These are phyloP conservation scores for Arachis stenosperma DNA, from an alignment of 306 rosid genomes.

Conservation along the genomic window DNA sequence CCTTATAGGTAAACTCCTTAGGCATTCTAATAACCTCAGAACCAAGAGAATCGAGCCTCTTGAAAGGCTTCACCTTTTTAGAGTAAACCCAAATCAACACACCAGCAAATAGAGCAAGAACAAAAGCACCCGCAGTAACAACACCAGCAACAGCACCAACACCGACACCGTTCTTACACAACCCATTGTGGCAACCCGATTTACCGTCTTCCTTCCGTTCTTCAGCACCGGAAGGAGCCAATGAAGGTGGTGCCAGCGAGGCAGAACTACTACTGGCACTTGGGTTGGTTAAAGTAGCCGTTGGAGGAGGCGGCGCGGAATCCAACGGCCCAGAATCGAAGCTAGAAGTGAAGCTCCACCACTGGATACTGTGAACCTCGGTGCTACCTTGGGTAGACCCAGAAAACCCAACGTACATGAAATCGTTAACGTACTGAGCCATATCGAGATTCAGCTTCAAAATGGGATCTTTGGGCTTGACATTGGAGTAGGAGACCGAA, in stretches of 20 bases:
- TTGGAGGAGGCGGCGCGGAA: constrained; percentile 58
- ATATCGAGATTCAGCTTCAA: constrained; percentile 67
- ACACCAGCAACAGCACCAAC: constrained; percentile 94
- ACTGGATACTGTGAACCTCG: constrained; percentile 70
- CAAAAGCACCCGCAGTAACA: constrained; percentile 78
- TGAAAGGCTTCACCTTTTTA: constrained; percentile 58
- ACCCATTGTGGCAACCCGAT: constrained; percentile 49
- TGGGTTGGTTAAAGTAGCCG: constrained; percentile 55
- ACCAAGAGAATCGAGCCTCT: constrained; percentile 59
- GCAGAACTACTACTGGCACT: constrained; percentile 40
- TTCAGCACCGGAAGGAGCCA: constrained; percentile 51
- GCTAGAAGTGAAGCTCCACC: constrained; percentile 89
- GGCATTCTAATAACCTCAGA: constrained; percentile 73
- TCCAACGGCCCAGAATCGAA: constrained; percentile 45
- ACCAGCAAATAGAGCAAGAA: constrained; percentile 70
- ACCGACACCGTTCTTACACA: constrained; percentile 70
- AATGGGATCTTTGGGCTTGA: constrained; percentile 70
- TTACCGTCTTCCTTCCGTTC: constrained; percentile 43
- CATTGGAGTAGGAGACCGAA: constrained; percentile 80
- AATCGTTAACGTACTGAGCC: constrained; percentile 63
- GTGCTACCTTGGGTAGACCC: constrained; percentile 94
- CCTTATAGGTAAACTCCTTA: constrained; percentile 68
- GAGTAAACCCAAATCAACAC: constrained; percentile 75
- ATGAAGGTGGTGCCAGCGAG: constrained; percentile 54
- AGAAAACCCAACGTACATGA: constrained; percentile 88